These are phyloP conservation scores for Aegle marmelos DNA, from an alignment of 345 rosid species.

Conservation along the genomic window DNA sequence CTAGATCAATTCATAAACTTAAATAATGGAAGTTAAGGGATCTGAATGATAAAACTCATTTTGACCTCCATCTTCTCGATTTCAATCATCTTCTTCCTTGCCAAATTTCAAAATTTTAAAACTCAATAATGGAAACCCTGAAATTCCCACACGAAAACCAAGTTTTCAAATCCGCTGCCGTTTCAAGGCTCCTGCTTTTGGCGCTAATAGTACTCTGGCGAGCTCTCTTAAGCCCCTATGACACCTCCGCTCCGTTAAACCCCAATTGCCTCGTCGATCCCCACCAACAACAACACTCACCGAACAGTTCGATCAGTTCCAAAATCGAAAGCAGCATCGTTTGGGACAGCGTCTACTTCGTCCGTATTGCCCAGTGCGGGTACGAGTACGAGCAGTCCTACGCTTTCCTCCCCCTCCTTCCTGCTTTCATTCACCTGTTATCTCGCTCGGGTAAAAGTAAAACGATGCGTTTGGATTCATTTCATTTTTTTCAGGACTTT, in stretches of 20 bases:
- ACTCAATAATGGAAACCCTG: not conserved
- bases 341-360: constrained; percentile 88
- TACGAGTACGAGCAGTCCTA: constrained; percentile 92
- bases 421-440: constrained; percentile 47
- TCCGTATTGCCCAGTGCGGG: constrained; percentile 79
- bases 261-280: constrained; percentile 46
- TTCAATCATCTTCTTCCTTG: not conserved
- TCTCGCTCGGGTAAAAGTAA: constrained; percentile 55
- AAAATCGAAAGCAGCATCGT: constrained; percentile 57
- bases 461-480: not conserved
- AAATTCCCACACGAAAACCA: constrained; percentile 23
- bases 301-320: constrained; percentile 29
- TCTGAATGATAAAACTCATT: not conserved
- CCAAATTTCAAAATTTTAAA: not conserved
- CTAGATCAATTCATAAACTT: not conserved
- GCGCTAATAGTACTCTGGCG: constrained; percentile 62
- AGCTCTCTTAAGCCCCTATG: constrained; percentile 62
- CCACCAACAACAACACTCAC: constrained; percentile 3
- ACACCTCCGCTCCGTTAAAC: constrained; percentile 74
- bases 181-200: constrained; percentile 57
- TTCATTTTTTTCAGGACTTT: not conserved
- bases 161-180: constrained; percentile 53
- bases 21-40: not conserved
- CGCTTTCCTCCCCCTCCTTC: constrained; percentile 89
- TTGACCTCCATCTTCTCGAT: not conserved